Conservation (phyloP, 2,329 filamentous ascomycete genomes). For the Blastomyces parvus region DNA sequence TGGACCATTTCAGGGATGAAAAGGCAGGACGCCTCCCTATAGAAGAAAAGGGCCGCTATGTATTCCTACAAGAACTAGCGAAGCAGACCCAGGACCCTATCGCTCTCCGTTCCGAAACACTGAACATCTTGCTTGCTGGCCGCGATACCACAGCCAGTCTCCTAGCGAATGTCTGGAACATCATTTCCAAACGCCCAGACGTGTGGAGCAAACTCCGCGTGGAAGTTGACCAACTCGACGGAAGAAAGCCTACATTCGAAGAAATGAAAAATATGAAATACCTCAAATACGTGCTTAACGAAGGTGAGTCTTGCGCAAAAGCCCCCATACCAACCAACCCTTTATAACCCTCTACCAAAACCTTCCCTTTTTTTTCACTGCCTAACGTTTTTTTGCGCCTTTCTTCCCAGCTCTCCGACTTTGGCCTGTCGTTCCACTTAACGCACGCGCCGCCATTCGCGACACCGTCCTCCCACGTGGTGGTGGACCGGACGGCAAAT, state of each 20-base stretch:
- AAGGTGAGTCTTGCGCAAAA: slow-evolving; percentile 36
- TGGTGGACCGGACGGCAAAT: slow-evolving; percentile 40
- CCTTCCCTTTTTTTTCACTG: background rate
- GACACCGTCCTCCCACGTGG: slow-evolving; percentile 68
- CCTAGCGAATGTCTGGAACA: slow-evolving; percentile 71
- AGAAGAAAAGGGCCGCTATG: slow-evolving; percentile 32
- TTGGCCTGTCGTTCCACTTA: slow-evolving; percentile 70
- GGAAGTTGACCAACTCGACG: slow-evolving; percentile 62
- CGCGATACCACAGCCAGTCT: slow-evolving; percentile 74
- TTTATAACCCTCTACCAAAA: background rate
- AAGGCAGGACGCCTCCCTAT: slow-evolving; percentile 15
- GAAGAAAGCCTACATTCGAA: slow-evolving; percentile 56
- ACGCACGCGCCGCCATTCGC: slow-evolving; percentile 59
- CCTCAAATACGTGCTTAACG: slow-evolving; percentile 59
- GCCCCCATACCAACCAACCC: background rate
- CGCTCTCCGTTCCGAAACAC: slow-evolving; percentile 40
- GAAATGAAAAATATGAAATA: slow-evolving; percentile 85
- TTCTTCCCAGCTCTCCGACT: slow-evolving; percentile 48
- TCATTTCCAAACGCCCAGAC: slow-evolving; percentile 62
- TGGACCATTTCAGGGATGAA: slow-evolving; percentile 19
- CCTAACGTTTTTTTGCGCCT: background rate
- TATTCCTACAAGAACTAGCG: slow-evolving; percentile 51
- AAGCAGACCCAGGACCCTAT: slow-evolving; percentile 38
- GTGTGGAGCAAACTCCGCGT: slow-evolving; percentile 57
- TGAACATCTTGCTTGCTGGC: slow-evolving; percentile 73